phyloP scores from a whole-genome alignment of 108 stramenopile species.

The Skeletonema grethae region DNA sequence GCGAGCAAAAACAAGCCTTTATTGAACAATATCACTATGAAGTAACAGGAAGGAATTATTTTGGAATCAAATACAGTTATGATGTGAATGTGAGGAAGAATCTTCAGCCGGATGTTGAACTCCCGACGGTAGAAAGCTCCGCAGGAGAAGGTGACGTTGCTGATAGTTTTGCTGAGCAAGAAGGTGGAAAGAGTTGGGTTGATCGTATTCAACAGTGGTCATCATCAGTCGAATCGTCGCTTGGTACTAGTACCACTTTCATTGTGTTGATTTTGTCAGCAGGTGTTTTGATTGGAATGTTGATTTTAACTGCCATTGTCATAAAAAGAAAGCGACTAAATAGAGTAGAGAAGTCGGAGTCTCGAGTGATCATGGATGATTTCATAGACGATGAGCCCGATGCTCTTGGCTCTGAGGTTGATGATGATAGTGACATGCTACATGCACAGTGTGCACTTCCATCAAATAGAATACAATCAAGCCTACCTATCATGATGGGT shows the following conservation, averaged over 20 bases:
- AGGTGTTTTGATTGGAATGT: background rate
- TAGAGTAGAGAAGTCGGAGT: background rate
- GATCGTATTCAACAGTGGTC: background rate
- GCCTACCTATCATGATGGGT: background rate
- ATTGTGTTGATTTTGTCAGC: background rate
- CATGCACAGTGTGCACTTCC: background rate
- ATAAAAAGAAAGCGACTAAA: background rate
- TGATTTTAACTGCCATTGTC: background rate
- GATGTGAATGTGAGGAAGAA: conserved; percentile 1
- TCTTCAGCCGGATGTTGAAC: background rate
- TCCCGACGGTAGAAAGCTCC: background rate
- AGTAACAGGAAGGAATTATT: background rate
- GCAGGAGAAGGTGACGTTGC: no score
- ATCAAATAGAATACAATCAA: background rate
- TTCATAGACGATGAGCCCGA: conserved; percentile 1
- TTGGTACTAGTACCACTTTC: background rate
- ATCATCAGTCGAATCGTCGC: background rate
- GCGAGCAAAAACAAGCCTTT: background rate
- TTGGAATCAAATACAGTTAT: background rate
- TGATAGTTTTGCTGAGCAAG: background rate
- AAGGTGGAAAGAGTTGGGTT: background rate
- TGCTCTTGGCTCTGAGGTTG: background rate
- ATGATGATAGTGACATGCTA: background rate
- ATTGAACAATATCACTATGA: background rate
- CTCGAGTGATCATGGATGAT: background rate